Conservation (phyloP, 805 yeast genomes). For the Ogataea ganodermae region DNA sequence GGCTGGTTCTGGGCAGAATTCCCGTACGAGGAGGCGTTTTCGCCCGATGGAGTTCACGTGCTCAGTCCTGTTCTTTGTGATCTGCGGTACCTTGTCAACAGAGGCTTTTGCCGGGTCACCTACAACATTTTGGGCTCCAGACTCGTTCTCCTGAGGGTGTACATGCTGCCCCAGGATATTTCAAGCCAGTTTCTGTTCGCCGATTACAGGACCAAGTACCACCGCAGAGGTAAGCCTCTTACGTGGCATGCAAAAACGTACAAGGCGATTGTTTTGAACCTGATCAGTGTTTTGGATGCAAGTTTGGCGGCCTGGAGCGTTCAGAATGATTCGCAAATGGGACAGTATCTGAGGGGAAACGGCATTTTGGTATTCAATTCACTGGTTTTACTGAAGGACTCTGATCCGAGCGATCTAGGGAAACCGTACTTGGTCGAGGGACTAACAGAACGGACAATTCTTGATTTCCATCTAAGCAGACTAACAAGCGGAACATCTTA, state of each 20-base stretch:
- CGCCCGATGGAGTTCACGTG: conserved; percentile 1
- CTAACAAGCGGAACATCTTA: conserved; percentile 31
- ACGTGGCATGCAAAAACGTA: conserved; percentile 39
- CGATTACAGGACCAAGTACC: conserved; percentile 37
- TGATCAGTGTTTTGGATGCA: conserved; percentile 48
- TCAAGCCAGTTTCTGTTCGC: conserved; percentile 35
- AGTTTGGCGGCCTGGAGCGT: conserved; percentile 41
- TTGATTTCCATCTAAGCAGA: conserved; percentile 39
- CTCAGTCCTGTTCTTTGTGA: conserved; percentile 34
- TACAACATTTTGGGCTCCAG: conserved; percentile 34
- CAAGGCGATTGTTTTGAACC: conserved; percentile 34
- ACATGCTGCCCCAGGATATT: conserved; percentile 49
- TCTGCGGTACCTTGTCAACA: conserved; percentile 44
- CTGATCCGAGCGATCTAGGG: conserved; percentile 6
- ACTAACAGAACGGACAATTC: conserved; percentile 2
- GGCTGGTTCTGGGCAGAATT: conserved; percentile 62
- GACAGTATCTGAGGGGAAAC: conserved; percentile 6
- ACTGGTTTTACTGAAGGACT: neutral
- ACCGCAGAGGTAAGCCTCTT: conserved; percentile 36
- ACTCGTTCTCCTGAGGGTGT: conserved; percentile 44
- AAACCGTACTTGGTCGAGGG: conserved; percentile 1
- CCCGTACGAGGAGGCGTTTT: conserved; percentile 33
- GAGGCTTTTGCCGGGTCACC: conserved; percentile 47
- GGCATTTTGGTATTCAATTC: conserved; percentile 15
- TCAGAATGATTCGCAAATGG: conserved; percentile 6